Evolutionary conservation across 2,329 filamentous ascomycete species (phyloP).

Genomic region (Claviceps fusiformis): DNA sequence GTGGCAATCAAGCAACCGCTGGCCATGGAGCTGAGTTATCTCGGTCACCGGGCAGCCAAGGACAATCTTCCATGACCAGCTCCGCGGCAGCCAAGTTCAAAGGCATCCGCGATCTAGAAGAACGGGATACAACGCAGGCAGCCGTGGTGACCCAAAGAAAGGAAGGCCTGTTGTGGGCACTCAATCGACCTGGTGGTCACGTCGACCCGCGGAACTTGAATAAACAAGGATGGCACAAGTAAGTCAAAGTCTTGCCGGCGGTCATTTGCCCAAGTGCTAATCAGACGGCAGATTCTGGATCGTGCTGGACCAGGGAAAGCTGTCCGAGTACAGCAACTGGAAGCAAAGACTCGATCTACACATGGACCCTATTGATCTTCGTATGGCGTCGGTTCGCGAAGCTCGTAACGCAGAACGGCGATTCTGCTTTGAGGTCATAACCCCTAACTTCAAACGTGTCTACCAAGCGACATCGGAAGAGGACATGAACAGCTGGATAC

Average conservation of each 20-base stretch:
- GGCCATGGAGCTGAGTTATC: conserved; percentile 30
- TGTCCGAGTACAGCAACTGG: conserved; percentile 99
- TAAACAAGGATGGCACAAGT: conserved; percentile 99
- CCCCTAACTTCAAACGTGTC: conserved; percentile 85
- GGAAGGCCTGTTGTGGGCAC: conserved; percentile 86
- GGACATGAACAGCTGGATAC: conserved; percentile 95
- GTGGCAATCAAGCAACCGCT: conserved; percentile 17
- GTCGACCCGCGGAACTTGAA: conserved; percentile 91
- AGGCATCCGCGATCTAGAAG: conserved; percentile 83
- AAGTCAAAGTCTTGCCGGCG: conserved; percentile 25
- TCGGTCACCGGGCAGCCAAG: conserved; percentile 42
- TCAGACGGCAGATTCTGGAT: conserved; percentile 74
- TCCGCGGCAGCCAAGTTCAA: conserved; percentile 58
- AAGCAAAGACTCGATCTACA: conserved; percentile 94
- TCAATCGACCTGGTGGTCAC: conserved; percentile 85
- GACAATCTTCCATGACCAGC: conserved; percentile 31
- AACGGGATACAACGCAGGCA: conserved; percentile 50
- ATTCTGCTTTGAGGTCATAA: conserved; percentile 98
- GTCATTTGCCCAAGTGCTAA: neutral
- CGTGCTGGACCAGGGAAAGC: conserved; percentile 86
- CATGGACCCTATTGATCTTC: conserved; percentile 93
- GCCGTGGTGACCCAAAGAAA: conserved; percentile 53
- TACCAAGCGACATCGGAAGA: conserved; percentile 98
- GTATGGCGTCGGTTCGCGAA: conserved; percentile 93
- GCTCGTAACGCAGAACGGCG: conserved; percentile 86